A percentile compares a stretch with the other conserved stretches of the same genome.
phyloP scores from a whole-genome alignment of 768 basidiomycete genomes.

The Leccinum longicurvipes region DNA sequence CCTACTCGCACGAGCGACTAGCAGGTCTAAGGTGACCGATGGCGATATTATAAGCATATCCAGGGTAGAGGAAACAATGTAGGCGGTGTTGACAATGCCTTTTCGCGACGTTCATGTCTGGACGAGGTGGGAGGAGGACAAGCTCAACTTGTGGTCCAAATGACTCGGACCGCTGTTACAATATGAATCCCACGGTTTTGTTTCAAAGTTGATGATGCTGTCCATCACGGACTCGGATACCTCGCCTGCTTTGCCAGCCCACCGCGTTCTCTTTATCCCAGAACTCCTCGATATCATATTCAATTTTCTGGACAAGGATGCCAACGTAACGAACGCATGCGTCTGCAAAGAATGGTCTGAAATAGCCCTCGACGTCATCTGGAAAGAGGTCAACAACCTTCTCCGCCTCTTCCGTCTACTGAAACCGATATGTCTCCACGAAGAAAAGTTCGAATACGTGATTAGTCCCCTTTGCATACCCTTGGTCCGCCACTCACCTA shows the following conservation, averaged over 20 bases:
- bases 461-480: background rate
- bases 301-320: constrained; percentile 38
- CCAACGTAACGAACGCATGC: constrained; percentile 44
- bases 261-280: constrained; percentile 48
- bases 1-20: background rate
- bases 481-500: background rate
- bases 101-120: no score
- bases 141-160: no score
- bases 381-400: constrained; percentile 51
- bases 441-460: constrained; percentile 23
- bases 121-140: no score
- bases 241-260: background rate
- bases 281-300: constrained; percentile 61
- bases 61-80: no score
- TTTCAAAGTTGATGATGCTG: background rate
- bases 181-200: background rate
- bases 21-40: background rate
- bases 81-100: no score
- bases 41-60: no score
- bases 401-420: constrained; percentile 46
- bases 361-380: constrained; percentile 53
- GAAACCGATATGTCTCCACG: constrained; percentile 37
- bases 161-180: no score
- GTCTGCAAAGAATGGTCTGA: constrained; percentile 62
- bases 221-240: background rate